These are phyloP conservation scores for Wickerhamomyces silvicola DNA, from an alignment of 805 yeast genomes.

Conservation along the genomic window DNA sequence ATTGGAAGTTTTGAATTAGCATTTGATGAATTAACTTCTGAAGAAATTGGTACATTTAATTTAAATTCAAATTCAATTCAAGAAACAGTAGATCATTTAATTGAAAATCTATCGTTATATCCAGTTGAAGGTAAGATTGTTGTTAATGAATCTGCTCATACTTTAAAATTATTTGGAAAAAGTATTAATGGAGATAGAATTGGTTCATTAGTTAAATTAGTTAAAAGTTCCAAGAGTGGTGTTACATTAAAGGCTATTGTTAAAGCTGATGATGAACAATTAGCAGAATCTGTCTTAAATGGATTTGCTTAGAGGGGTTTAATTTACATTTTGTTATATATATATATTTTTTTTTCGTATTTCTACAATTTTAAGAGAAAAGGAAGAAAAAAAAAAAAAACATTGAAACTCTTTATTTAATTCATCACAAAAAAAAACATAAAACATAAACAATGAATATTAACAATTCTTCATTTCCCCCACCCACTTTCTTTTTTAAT, in stretches of 20 bases:
- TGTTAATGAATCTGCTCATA: slow-evolving; percentile 46
- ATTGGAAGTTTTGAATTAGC: slow-evolving; percentile 67
- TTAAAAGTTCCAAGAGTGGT: slow-evolving; percentile 35
- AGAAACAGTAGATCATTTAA: slow-evolving; percentile 52
- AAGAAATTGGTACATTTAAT: slow-evolving; percentile 61
- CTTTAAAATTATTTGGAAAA: slow-evolving; percentile 78
- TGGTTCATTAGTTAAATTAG: slow-evolving; percentile 36
- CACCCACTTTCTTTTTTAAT: neutral
- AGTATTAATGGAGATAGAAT: slow-evolving; percentile 41
- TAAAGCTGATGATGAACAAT: slow-evolving; percentile 35
- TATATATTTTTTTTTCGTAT: neutral
- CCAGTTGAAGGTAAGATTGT: slow-evolving; percentile 68
- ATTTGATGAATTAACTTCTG: slow-evolving; percentile 67
- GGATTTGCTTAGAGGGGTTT: slow-evolving; percentile 29
- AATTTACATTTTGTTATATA: slow-evolving; percentile 1
- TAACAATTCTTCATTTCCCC: neutral
- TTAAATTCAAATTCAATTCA: slow-evolving; percentile 43
- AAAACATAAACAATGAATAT: neutral
- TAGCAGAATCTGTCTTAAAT: slow-evolving; percentile 46
- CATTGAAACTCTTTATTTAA: too few species aligned
- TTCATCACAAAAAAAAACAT: neutral
- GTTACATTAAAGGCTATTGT: slow-evolving; percentile 38
- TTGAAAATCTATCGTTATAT: slow-evolving; percentile 50
- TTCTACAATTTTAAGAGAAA: too few species aligned
- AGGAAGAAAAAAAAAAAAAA: too few species aligned